Evolutionary conservation across 768 basidiomycete species (phyloP).

Genomic region (Piloderma croceum): DNA sequence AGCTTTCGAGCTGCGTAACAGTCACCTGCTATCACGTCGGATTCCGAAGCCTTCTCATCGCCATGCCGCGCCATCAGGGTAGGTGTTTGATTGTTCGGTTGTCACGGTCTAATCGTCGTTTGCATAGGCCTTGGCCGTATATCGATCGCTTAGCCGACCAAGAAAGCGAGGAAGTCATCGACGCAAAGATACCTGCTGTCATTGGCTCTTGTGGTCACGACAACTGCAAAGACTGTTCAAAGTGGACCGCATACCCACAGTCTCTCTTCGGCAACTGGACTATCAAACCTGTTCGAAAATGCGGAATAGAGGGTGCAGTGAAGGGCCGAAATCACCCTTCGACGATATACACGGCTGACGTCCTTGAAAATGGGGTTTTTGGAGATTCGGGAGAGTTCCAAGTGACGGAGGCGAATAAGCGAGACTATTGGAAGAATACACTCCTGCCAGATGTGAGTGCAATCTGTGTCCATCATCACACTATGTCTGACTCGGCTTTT

Average conservation of each 20-base stretch:
- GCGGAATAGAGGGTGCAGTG: not conserved
- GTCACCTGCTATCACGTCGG: too few species aligned
- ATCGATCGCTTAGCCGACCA: not conserved
- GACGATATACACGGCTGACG: slow-evolving; percentile 33
- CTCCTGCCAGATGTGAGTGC: slow-evolving; percentile 30
- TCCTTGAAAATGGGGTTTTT: slow-evolving; percentile 26
- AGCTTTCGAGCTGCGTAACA: too few species aligned
- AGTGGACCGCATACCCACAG: too few species aligned
- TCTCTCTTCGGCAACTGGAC: slow-evolving; percentile 56
- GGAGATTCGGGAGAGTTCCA: not conserved
- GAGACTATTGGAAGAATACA: slow-evolving; percentile 33
- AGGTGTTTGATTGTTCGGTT: too few species aligned
- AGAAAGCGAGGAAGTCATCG: not conserved
- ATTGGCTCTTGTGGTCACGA: too few species aligned
- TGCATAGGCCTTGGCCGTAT: slow-evolving; percentile 35
- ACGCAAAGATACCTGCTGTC: too few species aligned
- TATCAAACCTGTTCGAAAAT: slow-evolving; percentile 23
- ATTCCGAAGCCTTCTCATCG: too few species aligned
- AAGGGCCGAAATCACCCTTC: slow-evolving; percentile 17
- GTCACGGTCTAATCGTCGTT: too few species aligned
- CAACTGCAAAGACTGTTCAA: too few species aligned
- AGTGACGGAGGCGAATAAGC: slow-evolving; percentile 20
- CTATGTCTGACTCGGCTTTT: not conserved
- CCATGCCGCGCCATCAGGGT: too few species aligned
- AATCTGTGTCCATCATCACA: not conserved